Evolutionary conservation across 2,329 filamentous ascomycete genomes (phyloP), one percentile per base, ranked within the genome.

Genomic region (Helicocarpus griseus): DNA sequence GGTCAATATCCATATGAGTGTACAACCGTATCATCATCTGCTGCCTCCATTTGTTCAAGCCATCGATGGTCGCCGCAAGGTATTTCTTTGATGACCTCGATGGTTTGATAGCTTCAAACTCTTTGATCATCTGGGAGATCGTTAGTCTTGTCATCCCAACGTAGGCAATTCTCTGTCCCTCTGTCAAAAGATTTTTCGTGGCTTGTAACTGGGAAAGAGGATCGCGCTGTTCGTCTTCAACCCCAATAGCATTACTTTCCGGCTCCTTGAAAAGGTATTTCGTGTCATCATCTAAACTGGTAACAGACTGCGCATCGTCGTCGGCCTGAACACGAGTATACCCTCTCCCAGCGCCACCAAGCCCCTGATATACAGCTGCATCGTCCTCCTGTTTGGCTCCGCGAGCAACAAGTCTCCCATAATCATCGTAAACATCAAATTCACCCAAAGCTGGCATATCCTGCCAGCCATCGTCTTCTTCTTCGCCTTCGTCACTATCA

Each of bases 1-100:
- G 76, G 63, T 84, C 89, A 62, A 98, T 94, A 54, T 98, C 93
- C 93, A 98, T 98, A 69, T 98, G 93, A 11, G 82, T 75, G 67
- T 97, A 98, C 11, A 98, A 68, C 22, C 91, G 82, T 54, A 96
- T 82, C 90, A 98, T 98, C 79, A 95, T 95, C 73, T 94, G 94
- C 67, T 98, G 93, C 52, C 87, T 83, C 91, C 91, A 98, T 86
- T 96, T 96, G 68, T 86, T 86, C 73, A 87, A 85, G 33, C 83
- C 80, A 67, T 96, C 93, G 9, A 82, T 73, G 0, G 86, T 81
- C 54, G 85, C 72, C 28, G 80, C 77, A 9, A 89, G 66, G 40
- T 82, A 74, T 66, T 91, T 96, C 69, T 85, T 93, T 1, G 81
- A 78, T 39, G 76, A 79, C 61, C 78, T 87, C 13, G 78, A 82